Percentiles rank a stretch among this genome's conserved stretches.
phyloP scores from a whole-genome alignment of 2,329 filamentous ascomycete species.

The Diplodia seriata region DNA sequence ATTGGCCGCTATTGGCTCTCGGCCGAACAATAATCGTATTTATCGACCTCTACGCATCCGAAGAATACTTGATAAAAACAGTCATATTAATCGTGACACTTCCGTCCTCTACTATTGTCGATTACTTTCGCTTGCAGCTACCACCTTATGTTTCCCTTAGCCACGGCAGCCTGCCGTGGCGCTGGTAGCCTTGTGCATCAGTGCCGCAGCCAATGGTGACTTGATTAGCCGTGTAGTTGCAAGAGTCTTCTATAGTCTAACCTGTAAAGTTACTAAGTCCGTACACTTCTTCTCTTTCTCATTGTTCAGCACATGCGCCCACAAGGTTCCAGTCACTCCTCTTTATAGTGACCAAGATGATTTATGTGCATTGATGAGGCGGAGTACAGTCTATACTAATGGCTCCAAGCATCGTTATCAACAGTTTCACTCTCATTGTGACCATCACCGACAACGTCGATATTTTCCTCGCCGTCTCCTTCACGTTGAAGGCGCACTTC shows the following conservation, averaged over 20 bases:
- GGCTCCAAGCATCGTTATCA: slow-evolving; percentile 38
- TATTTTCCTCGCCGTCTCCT: no score
- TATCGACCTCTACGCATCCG: no score
- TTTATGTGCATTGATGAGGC: slow-evolving; percentile 51
- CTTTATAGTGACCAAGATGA: slow-evolving; percentile 50
- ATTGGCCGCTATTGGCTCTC: slow-evolving; percentile 1
- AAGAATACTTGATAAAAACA: background rate
- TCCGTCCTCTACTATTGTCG: background rate
- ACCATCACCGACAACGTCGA: no score
- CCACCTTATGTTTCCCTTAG: slow-evolving; percentile 47
- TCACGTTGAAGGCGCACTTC: no score
- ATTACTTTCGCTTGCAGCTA: slow-evolving; percentile 46
- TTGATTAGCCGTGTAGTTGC: background rate
- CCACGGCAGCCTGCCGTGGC: slow-evolving; percentile 39
- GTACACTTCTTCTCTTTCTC: background rate
- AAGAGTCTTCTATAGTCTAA: background rate
- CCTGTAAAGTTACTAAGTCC: background rate
- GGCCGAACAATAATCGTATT: background rate
- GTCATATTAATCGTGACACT: slow-evolving; percentile 2
- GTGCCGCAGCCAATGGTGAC: background rate
- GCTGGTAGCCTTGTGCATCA: slow-evolving; percentile 40
- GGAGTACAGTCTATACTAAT: slow-evolving; percentile 48
- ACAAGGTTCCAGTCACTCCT: slow-evolving; percentile 51
- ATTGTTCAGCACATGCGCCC: background rate
- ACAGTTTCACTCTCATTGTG: no score